Base-by-base conservation (phyloP, 805 yeast genomes). In the Candida corydali region DNA sequence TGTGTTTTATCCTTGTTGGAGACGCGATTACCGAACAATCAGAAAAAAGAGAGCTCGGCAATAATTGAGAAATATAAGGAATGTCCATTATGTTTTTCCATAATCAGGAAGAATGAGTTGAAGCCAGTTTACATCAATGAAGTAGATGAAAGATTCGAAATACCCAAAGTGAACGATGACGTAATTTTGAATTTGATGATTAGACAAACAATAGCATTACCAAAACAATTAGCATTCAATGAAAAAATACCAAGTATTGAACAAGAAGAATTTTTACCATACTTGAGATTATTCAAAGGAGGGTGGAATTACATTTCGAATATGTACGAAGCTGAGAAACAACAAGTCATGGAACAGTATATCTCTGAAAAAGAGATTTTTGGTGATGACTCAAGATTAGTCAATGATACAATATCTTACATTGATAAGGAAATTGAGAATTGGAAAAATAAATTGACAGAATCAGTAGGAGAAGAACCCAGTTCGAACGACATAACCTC, bases 1-100 rank as follows among this genome's bases (percentile, higher is more conserved):
- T 93, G 99, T 57, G 59, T 91, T 20, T 57, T 88, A 38, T 75
- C 88, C 30, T 76, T 85, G 49, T 63, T 86, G 29, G 83, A 76
- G 25, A 77, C 80, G 14, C 71, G 67, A 39, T 57, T 67, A 2
- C 73, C 73, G 1, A 49, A 47, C 15, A 57, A 57, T 35, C 59
- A 64, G 45, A 58, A 63, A 34, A 58, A 61, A 31, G 65, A 65
- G 46, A 44, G 54, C 22, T 48, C 45, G 24, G 69, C 61, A 10
- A 47, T 65, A 16, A 53, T 61, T 49, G 73, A 61, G 42, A 76
- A 73, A 50, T 70, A 72, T 39, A 78, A 77, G 36, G 86, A 78
- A 30, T 89, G 97, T 55, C 97, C 97, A 0, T 58, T 89, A 17
- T 89, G 97, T 59, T 69, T 79, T 3, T 76, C 78, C 32, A 49